These are phyloP conservation scores for Didymella segeticola DNA, from an alignment of 2,329 filamentous ascomycete species.

Conservation along the genomic window DNA sequence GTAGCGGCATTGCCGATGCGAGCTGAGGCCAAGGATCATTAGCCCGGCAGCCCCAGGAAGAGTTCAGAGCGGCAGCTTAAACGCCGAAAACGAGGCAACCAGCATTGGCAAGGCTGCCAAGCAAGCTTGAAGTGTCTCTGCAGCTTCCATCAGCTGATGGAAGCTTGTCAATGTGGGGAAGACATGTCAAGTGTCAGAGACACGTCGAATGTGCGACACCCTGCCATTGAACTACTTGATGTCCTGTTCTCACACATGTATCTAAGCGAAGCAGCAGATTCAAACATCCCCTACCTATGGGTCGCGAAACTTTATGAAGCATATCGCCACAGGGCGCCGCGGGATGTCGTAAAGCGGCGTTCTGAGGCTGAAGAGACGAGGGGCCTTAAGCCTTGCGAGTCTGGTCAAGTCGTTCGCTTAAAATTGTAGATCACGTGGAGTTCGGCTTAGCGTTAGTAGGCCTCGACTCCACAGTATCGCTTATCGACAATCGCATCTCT, in stretches of 20 bases:
- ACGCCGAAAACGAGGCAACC: background rate
- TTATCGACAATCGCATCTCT: conserved; percentile 1
- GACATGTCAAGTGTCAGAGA: background rate
- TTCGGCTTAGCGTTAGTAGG: conserved; percentile 1
- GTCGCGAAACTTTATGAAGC: background rate
- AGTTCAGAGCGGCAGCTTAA: background rate
- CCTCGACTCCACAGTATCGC: conserved; percentile 4
- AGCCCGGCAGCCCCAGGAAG: background rate
- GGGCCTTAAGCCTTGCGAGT: background rate
- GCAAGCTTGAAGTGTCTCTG: conserved; percentile 5
- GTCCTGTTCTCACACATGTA: background rate
- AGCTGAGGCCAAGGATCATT: conserved; percentile 4
- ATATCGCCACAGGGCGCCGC: background rate
- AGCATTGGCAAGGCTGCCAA: conserved; percentile 1
- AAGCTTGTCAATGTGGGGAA: background rate
- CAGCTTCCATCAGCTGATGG: background rate
- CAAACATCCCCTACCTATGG: background rate
- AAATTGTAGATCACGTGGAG: background rate
- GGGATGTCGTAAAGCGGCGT: conserved; percentile 1
- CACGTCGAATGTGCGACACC: background rate
- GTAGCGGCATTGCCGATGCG: conserved; percentile 9
- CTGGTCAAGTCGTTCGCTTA: conserved; percentile 3
- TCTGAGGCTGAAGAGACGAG: conserved; percentile 9
- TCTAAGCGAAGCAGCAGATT: background rate
- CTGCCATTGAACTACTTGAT: background rate